Evolutionary conservation across 768 basidiomycete species (phyloP), one percentile per base, ranked within the genome.

Genomic region (Amanita inopinata): DNA sequence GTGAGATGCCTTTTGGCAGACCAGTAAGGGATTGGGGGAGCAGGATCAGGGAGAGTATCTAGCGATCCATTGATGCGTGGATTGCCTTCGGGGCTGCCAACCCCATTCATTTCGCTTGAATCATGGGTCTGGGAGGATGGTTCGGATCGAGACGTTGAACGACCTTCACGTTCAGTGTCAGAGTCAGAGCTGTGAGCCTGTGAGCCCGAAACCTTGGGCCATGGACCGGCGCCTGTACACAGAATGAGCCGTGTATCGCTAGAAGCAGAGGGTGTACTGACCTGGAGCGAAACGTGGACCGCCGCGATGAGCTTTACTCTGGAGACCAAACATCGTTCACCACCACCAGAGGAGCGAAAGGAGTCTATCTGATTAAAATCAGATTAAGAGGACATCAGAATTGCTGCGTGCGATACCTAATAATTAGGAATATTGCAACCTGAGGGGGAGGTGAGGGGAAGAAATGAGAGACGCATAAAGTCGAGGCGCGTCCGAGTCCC

Each of bases 1-100:
- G 87, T 90, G 25, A 89, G 73, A 64, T 97, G 92, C 32, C 92
- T 77, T 59, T 93, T 92, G 3, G 82, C 81, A 31, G 83, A 83
- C 83, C 83, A 88, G 60, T 85, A 83, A 0, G 85, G 84, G 14
- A 85, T 73, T 20, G 79, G 69, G 35, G 83, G 79, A n/a, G 74
- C 60, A 23, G 64, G 54, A 45, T 71, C 74, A 46, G 55, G 68
- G 24, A 65, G 52, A 3, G 68, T 70, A 38, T 70, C 76, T 8
- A 69, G 57, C 1, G 74, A 76, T 8, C 59, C 64, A 49, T 63
- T 69, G 23, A 60, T 49, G 52, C 59, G 60, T n/a, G 59, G 63
- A 31, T 65, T 56, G 15, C 27, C 34, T 31, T 44, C 43, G 27
- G 63, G 55, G 49, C 64, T 66, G 25, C 15, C 15, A 53, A 51